Evolutionary conservation across 345 rosid species (phyloP).

Genomic region (Euclidium syriacum): DNA sequence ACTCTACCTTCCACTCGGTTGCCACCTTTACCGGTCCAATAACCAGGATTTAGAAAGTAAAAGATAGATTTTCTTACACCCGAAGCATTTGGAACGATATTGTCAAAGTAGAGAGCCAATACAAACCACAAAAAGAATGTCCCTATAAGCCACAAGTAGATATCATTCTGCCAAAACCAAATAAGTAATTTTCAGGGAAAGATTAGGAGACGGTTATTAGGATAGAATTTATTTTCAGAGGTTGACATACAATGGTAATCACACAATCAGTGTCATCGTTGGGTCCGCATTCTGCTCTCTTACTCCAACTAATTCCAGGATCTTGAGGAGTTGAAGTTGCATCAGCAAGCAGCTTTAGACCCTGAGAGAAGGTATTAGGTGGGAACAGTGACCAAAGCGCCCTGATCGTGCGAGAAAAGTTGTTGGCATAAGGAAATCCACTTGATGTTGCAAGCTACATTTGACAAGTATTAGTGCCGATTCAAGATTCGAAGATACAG

Average conservation of each 20-base stretch:
- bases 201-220: neutral
- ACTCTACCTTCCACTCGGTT: constrained; percentile 60
- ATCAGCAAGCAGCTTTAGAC: constrained; percentile 45
- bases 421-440: constrained; percentile 59
- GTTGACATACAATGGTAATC: constrained; percentile 61
- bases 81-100: constrained; percentile 71
- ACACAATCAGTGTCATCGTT: constrained; percentile 48
- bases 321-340: constrained; percentile 71
- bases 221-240: neutral
- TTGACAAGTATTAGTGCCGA: constrained; percentile 13
- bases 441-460: constrained; percentile 51
- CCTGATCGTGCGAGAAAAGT: constrained; percentile 25
- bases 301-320: constrained; percentile 79
- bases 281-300: constrained; percentile 49
- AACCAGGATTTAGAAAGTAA: constrained; percentile 74
- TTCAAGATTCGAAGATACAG: neutral
- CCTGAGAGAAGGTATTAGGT: constrained; percentile 80
- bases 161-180: constrained; percentile 58
- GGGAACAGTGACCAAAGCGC: constrained; percentile 78
- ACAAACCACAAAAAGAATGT: constrained; percentile 63
- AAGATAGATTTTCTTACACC: constrained; percentile 71
- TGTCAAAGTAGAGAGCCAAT: constrained; percentile 81
- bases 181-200: constrained; percentile 1
- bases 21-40: constrained; percentile 93
- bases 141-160: constrained; percentile 62